phyloP scores from a whole-genome alignment of 371 early-diverging fungal species.

The Mortierella polycephala region DNA sequence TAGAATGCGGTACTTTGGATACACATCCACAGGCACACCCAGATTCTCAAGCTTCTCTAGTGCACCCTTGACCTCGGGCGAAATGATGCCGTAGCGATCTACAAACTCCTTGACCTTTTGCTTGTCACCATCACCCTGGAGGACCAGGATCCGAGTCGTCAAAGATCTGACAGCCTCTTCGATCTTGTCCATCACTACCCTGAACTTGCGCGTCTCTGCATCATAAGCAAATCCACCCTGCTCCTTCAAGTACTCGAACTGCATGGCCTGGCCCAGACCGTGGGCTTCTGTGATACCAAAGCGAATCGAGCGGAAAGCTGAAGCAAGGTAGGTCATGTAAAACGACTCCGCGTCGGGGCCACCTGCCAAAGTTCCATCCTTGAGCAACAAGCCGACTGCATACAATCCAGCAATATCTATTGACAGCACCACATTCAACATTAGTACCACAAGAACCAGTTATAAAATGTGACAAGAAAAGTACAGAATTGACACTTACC shows the following conservation, averaged over 20 bases:
- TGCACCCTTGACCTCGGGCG: constrained; percentile 61
- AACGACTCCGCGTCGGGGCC: constrained; percentile 69
- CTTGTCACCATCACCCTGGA: constrained; percentile 86
- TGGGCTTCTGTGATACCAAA: constrained; percentile 86
- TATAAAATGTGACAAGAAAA: background rate
- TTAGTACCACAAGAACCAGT: too few species aligned
- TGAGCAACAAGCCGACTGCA: constrained; percentile 75
- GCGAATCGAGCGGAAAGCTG: constrained; percentile 83
- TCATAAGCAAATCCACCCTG: constrained; percentile 74
- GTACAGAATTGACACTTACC: constrained; percentile 47
- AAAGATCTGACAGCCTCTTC: constrained; percentile 71
- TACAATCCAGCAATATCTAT: constrained; percentile 81
- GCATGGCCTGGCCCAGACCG: constrained; percentile 80
- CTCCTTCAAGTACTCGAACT: constrained; percentile 78
- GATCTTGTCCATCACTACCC: constrained; percentile 76
- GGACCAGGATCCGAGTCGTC: constrained; percentile 75
- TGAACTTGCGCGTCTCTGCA: constrained; percentile 58
- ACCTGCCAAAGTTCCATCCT: constrained; percentile 69
- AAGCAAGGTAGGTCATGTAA: constrained; percentile 83
- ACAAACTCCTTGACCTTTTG: constrained; percentile 70
- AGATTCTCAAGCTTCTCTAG: constrained; percentile 63
- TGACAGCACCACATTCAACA: too few species aligned
- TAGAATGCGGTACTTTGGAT: constrained; percentile 49
- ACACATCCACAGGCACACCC: constrained; percentile 53
- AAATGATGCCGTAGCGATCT: constrained; percentile 67